Evolutionary conservation across 2,329 filamentous ascomycete genomes (phyloP).

Genomic region (Fusarium sp.): DNA sequence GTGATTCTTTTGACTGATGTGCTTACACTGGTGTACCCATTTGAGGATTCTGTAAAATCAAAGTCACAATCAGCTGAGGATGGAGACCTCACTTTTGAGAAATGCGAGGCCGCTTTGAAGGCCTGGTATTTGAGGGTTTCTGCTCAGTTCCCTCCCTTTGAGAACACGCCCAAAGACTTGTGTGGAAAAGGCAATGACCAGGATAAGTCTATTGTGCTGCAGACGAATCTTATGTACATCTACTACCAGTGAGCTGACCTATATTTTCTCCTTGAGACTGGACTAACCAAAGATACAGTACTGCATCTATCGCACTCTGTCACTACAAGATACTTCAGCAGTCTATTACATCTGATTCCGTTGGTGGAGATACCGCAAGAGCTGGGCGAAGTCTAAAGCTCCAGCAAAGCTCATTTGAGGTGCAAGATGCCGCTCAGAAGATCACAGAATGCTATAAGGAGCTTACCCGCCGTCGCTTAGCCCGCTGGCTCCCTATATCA

Average conservation of each 20-base stretch:
- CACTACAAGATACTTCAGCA: not conserved
- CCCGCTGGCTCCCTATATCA: not conserved
- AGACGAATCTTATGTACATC: not conserved
- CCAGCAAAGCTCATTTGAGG: not conserved
- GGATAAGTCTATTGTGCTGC: not conserved
- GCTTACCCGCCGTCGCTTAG: not conserved
- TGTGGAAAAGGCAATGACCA: not conserved
- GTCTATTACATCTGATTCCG: not conserved
- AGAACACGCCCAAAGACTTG: not conserved
- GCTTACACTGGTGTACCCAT: not conserved
- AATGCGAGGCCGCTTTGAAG: not conserved
- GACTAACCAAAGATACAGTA: not conserved
- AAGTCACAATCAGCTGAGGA: not conserved
- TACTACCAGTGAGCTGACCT: not conserved
- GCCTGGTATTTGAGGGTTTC: not conserved
- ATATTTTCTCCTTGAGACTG: accelerated
- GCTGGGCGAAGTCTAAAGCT: not conserved
- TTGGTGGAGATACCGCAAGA: not conserved
- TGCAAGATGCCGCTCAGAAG: not conserved
- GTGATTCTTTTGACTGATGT: not conserved
- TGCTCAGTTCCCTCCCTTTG: not conserved
- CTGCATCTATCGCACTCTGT: not conserved
- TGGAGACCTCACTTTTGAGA: not conserved
- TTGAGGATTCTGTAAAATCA: not conserved
- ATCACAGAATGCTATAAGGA: not conserved